A percentile compares a stretch with the other conserved stretches of the same genome.
phyloP scores from a whole-genome alignment of 768 basidiomycete species.

The Leccinellum rugosiceps region DNA sequence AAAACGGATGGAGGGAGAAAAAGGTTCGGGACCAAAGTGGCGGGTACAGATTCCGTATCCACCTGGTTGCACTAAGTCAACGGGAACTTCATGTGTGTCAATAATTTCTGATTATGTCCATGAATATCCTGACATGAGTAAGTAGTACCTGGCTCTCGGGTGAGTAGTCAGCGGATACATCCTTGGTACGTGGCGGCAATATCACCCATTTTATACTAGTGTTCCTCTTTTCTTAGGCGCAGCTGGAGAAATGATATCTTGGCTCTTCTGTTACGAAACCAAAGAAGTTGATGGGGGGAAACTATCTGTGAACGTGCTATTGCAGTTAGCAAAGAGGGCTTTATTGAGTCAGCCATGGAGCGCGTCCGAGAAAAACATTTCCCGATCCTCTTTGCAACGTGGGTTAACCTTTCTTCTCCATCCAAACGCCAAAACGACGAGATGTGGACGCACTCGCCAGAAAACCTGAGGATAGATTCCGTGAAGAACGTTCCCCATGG shows the following conservation, averaged over 20 bases:
- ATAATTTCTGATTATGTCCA: constrained; percentile 11
- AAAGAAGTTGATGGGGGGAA: constrained; percentile 11
- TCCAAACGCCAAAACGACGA: background rate
- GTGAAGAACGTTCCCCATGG: background rate
- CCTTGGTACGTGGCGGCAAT: constrained; percentile 17
- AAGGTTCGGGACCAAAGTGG: background rate
- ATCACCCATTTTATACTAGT: constrained; percentile 13
- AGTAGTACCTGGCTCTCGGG: background rate
- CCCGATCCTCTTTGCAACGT: constrained; percentile 14
- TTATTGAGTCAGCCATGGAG: background rate
- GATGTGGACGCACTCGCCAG: background rate
- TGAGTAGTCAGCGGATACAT: constrained; percentile 1
- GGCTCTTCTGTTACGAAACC: constrained; percentile 8
- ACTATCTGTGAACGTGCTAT: background rate
- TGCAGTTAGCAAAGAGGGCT: background rate
- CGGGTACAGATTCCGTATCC: constrained; percentile 18
- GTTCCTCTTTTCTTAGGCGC: constrained; percentile 2
- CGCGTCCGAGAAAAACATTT: background rate
- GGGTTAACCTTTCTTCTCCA: constrained; percentile 20
- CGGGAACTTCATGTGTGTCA: constrained; percentile 10
- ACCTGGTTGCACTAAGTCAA: background rate
- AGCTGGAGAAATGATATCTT: constrained; percentile 9
- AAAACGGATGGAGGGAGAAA: background rate
- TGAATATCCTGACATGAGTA: constrained; percentile 13
- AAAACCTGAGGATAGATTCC: background rate